phyloP scores from a whole-genome alignment of 441 rosid genomes.

The Lepidium campestre region DNA sequence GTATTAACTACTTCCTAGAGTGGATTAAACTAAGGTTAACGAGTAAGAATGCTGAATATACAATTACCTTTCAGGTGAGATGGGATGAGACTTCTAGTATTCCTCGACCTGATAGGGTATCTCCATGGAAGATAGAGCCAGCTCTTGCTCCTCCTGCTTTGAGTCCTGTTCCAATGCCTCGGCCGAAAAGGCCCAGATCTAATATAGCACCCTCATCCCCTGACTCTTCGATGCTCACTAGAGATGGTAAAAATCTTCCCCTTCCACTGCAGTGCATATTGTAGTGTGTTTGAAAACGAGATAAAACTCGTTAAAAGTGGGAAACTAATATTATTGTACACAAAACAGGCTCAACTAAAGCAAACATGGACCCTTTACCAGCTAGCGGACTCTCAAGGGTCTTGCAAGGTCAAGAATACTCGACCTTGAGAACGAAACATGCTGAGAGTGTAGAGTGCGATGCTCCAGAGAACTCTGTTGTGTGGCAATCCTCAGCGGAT shows the following conservation, averaged over 20 bases:
- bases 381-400: constrained; percentile 77
- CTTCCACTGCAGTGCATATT: not conserved
- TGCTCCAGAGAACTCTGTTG: constrained; percentile 52
- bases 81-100: constrained; percentile 91
- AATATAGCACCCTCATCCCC: constrained; percentile 57
- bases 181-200: constrained; percentile 80
- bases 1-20: constrained; percentile 29
- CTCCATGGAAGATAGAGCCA: constrained; percentile 97
- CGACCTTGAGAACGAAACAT: constrained; percentile 71
- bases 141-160: constrained; percentile 83
- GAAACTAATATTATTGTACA: not conserved
- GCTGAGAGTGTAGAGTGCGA: constrained; percentile 58
- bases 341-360: constrained; percentile 53
- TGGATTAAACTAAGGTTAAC: not conserved
- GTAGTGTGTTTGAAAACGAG: not conserved
- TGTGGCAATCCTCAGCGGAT: constrained; percentile 51
- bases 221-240: constrained; percentile 63
- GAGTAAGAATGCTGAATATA: not conserved
- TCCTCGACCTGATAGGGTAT: constrained; percentile 89
- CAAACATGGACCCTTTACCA: constrained; percentile 56
- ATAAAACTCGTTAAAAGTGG: not conserved
- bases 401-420: constrained; percentile 96
- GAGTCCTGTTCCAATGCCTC: constrained; percentile 69
- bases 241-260: constrained; percentile 58
- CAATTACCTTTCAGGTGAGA: constrained; percentile 50